Conservation (phyloP, 176 grass and related monocot genomes). For the Hyparrhenia diplandra region DNA sequence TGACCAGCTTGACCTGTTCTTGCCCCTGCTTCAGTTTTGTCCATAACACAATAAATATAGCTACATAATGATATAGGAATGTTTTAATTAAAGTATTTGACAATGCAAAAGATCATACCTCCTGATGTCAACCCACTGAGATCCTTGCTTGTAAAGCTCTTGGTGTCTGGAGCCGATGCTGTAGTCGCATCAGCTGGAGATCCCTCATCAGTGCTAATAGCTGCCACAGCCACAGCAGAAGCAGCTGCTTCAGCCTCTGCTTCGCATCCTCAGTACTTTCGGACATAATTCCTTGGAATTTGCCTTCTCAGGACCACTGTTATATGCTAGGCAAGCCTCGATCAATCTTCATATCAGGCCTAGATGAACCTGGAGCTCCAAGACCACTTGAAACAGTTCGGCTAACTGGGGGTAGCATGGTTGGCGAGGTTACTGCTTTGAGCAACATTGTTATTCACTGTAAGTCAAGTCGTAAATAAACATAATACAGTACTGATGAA, state of each 20-base stretch:
- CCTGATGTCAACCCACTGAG: conserved; percentile 47
- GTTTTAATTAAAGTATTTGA: conserved; percentile 23
- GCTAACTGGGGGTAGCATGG: conserved; percentile 53
- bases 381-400: conserved; percentile 62
- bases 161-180: conserved; percentile 49
- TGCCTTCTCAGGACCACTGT: conserved; percentile 29
- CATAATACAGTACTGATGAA: conserved; percentile 22
- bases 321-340: conserved; percentile 34
- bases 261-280: conserved; percentile 51
- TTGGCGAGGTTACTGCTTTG: conserved; percentile 83
- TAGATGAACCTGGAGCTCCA: conserved; percentile 75
- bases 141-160: conserved; percentile 57
- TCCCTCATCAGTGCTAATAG: conserved; percentile 85
- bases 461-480: neutral
- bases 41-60: conserved; percentile 24
- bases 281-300: conserved; percentile 33
- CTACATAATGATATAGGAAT: conserved; percentile 12
- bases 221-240: conserved; percentile 89
- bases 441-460: conserved; percentile 29
- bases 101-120: conserved; percentile 40
- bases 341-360: conserved; percentile 61
- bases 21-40: conserved; percentile 30
- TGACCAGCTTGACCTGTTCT: conserved; percentile 45
- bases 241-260: conserved; percentile 92
- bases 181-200: conserved; percentile 43